A percentile compares a stretch with the other conserved stretches of the same genome.
phyloP scores from a whole-genome alignment of 2,329 filamentous ascomycete genomes.

The Penicillium sp. region DNA sequence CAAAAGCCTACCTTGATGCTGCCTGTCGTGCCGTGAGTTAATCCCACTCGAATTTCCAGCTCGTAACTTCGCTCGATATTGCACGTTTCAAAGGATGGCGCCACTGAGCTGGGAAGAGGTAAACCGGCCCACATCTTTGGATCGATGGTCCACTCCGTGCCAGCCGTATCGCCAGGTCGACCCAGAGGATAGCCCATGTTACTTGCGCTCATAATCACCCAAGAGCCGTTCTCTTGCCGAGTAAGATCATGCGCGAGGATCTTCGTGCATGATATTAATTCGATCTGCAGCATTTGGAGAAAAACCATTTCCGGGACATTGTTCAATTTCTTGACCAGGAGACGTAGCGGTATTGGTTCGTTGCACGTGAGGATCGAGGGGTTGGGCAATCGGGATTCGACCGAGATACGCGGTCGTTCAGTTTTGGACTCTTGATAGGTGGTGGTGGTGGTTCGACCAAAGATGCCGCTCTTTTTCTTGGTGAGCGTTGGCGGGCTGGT shows the following conservation, averaged over 20 bases:
- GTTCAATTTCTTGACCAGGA: conserved; percentile 72
- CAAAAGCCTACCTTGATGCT: conserved; percentile 43
- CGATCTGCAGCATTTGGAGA: conserved; percentile 72
- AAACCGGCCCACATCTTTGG: conserved; percentile 65
- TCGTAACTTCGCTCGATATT: conserved; percentile 79
- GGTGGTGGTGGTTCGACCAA: conserved; percentile 41
- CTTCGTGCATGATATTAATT: conserved; percentile 71
- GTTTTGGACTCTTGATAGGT: conserved; percentile 25
- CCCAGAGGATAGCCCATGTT: conserved; percentile 68
- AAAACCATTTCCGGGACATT: conserved; percentile 64
- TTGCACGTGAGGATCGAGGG: conserved; percentile 88
- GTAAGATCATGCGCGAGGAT: conserved; percentile 71
- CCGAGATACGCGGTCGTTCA: conserved; percentile 55
- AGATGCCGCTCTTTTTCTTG: conserved; percentile 56
- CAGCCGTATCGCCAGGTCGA: conserved; percentile 50
- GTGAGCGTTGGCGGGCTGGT: conserved; percentile 28
- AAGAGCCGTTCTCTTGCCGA: conserved; percentile 64
- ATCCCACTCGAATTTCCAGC: conserved; percentile 71
- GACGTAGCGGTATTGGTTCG: conserved; percentile 69
- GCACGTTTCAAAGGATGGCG: conserved; percentile 81
- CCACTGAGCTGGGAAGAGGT: conserved; percentile 74
- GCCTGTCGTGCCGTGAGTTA: conserved; percentile 63
- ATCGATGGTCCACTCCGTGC: conserved; percentile 65
- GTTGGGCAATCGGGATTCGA: conserved; percentile 81
- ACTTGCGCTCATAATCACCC: conserved; percentile 66